A percentile compares a stretch with the other conserved stretches of the same genome.
phyloP scores from a whole-genome alignment of 129 eudicot species.

The Sambucus nigra region DNA sequence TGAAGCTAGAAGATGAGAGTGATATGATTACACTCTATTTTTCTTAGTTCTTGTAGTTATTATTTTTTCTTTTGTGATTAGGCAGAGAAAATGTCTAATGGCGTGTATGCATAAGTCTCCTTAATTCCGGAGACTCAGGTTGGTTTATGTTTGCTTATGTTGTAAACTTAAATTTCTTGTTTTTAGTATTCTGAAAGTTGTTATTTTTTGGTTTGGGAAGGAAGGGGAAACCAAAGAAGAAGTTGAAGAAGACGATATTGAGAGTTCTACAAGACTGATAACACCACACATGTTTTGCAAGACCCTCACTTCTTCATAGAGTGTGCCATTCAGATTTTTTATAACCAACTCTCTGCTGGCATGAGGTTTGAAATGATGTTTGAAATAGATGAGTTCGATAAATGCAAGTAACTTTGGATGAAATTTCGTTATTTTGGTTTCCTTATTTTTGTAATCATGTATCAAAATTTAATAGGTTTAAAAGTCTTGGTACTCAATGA shows the following conservation, averaged over 20 bases:
- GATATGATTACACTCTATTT: too few relatives aligned
- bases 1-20: too few relatives aligned
- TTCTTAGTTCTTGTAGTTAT: too few relatives aligned
- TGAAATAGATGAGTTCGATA: conserved; percentile 92
- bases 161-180: background rate
- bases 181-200: background rate
- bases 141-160: conserved; percentile 6
- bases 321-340: too few relatives aligned
- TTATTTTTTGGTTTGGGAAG: background rate
- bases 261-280: conserved; percentile 34
- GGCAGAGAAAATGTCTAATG: conserved; percentile 83
- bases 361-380: conserved; percentile 99
- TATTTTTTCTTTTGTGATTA: conserved; percentile 16
- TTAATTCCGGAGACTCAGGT: conserved; percentile 76
- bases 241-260: conserved; percentile 48
- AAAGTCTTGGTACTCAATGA: background rate
- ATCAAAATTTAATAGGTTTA: too few relatives aligned
- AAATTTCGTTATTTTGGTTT: background rate
- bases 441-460: background rate
- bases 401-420: conserved; percentile 53
- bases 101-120: conserved; percentile 81
- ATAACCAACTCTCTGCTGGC: conserved; percentile 86
- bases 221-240: conserved; percentile 41
- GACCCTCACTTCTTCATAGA: conserved; percentile 96
- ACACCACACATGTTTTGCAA: conserved; percentile 99